Conservation (phyloP, 2,329 filamentous ascomycete genomes). For the Fusarium pseudograminearum region DNA sequence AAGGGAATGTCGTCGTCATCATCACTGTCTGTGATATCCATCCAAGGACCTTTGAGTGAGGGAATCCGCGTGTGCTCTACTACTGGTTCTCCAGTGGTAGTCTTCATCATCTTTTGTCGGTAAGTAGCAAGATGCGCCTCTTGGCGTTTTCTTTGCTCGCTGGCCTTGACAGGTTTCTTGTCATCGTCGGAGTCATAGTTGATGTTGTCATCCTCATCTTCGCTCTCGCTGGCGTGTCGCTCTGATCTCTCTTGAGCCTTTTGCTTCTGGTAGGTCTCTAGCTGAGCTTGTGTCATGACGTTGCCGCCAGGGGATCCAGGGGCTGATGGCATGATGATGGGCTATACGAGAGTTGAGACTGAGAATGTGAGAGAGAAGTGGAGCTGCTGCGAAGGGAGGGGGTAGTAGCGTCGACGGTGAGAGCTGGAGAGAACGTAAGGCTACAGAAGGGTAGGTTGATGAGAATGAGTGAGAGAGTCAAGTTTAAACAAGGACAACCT, state of each 20-base stretch:
- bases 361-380: background rate
- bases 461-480: background rate
- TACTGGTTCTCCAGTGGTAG: constrained; percentile 16
- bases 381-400: background rate
- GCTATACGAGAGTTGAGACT: constrained; percentile 3
- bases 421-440: background rate
- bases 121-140: constrained; percentile 36
- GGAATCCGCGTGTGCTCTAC: constrained; percentile 11
- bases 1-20: constrained; percentile 35
- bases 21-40: constrained; percentile 3
- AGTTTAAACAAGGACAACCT: background rate
- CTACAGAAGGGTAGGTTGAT: background rate
- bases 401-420: background rate
- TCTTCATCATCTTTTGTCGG: constrained; percentile 41
- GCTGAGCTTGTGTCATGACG: constrained; percentile 32
- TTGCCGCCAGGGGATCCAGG: constrained; percentile 26
- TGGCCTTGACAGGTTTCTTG: constrained; percentile 3
- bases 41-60: constrained; percentile 14
- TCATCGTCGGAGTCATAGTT: constrained; percentile 34
- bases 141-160: constrained; percentile 23
- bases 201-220: constrained; percentile 29
- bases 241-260: constrained; percentile 14
- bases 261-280: constrained; percentile 30
- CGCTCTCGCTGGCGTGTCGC: constrained; percentile 5
- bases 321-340: constrained; percentile 23